Conservation (phyloP, 2,329 filamentous ascomycete species). For the Nigrograna mackinnonii region DNA sequence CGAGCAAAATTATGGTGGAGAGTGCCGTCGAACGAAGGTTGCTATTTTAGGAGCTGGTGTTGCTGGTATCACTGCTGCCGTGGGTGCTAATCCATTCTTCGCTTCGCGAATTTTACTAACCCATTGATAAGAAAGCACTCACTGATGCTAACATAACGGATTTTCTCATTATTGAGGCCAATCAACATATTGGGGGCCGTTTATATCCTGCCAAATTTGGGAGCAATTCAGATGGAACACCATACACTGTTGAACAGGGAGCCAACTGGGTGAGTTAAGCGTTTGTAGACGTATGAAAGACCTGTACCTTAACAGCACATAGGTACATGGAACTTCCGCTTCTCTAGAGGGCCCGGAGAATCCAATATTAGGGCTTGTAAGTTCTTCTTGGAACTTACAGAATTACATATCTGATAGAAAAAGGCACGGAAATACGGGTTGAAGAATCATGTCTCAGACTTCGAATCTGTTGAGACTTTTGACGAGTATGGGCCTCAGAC, state of each 20-base stretch:
- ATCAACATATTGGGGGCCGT: conserved; percentile 62
- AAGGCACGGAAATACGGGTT: conserved; percentile 1
- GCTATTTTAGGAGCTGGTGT: conserved; percentile 63
- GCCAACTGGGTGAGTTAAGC: conserved; percentile 60
- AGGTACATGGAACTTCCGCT: conserved; percentile 46
- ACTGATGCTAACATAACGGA: conserved; percentile 60
- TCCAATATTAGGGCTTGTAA: conserved; percentile 58
- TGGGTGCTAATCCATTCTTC: conserved; percentile 17
- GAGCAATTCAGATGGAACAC: conserved; percentile 44
- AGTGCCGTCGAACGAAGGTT: too few relatives aligned
- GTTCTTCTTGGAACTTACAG: background rate
- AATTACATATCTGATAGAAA: background rate
- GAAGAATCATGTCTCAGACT: background rate
- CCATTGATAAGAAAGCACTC: conserved; percentile 53
- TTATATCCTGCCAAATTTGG: conserved; percentile 60
- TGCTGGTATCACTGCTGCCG: conserved; percentile 62
- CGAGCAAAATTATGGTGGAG: too few relatives aligned
- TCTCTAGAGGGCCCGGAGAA: conserved; percentile 45
- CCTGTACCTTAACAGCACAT: too few relatives aligned
- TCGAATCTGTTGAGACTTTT: conserved; percentile 3
- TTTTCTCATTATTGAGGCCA: conserved; percentile 65
- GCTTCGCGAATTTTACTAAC: background rate
- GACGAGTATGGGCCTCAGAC: background rate
- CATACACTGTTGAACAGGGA: conserved; percentile 63
- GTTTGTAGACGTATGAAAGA: background rate